Conservation (phyloP, 148 eudicot genomes). For the Gaultheria prostrata region DNA sequence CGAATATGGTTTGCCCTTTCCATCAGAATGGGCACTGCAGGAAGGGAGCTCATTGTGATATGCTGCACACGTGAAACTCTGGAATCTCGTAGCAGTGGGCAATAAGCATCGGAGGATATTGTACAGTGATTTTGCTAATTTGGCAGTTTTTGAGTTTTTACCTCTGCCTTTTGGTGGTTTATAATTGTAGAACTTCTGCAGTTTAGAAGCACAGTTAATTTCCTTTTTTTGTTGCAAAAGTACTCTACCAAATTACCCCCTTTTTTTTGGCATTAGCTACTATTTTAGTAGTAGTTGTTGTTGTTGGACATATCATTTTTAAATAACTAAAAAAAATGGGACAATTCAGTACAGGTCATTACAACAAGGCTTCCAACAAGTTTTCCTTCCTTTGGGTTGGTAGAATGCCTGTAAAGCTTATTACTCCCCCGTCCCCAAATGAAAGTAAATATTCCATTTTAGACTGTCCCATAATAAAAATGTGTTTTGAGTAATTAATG, state of each 20-base stretch:
- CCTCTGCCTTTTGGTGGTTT: neutral
- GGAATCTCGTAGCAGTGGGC: conserved; percentile 5
- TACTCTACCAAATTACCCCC: neutral
- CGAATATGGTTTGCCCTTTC: conserved; percentile 31
- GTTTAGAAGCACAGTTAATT: conserved; percentile 6
- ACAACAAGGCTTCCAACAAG: neutral
- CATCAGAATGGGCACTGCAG: conserved; percentile 44
- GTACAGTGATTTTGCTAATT: conserved; percentile 20
- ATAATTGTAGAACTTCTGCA: conserved; percentile 15
- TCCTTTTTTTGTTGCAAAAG: neutral
- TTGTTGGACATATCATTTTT: neutral
- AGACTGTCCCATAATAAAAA: too few species aligned
- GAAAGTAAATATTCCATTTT: too few species aligned
- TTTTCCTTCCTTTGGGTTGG: neutral
- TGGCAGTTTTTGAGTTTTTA: conserved; percentile 6
- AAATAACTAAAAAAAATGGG: neutral
- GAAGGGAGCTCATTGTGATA: conserved; percentile 49
- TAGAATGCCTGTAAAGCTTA: neutral
- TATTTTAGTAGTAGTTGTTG: neutral
- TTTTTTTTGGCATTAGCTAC: neutral
- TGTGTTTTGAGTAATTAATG: too few species aligned
- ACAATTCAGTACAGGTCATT: neutral
- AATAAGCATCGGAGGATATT: neutral
- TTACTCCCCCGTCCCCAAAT: too few species aligned
- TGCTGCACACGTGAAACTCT: conserved; percentile 28